These are phyloP conservation scores for Anacardium occidentale DNA, from an alignment of 345 rosid genomes.

Conservation along the genomic window DNA sequence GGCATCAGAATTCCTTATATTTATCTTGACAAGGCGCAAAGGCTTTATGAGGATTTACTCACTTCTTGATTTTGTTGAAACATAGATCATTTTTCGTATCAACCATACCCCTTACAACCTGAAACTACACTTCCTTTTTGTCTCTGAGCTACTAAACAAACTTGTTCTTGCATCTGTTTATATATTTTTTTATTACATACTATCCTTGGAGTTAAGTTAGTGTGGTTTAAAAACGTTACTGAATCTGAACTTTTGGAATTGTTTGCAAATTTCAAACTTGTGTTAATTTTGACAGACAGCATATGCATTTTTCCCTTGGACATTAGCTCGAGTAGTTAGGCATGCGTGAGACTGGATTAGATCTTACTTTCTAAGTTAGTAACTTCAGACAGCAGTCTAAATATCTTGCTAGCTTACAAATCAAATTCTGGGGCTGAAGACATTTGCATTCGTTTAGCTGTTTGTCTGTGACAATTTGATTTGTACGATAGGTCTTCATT, in stretches of 20 bases:
- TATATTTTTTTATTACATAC: neutral
- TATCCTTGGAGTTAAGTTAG: neutral
- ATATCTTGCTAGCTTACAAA: neutral
- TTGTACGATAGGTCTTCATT: neutral
- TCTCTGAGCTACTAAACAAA: neutral
- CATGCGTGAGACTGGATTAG: neutral
- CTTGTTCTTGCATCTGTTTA: neutral
- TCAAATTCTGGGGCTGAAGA: neutral
- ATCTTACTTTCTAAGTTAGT: neutral
- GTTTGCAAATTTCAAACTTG: neutral
- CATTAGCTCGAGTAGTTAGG: neutral
- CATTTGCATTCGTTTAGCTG: neutral
- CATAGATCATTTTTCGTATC: neutral
- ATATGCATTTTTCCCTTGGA: neutral
- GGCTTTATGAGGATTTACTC: neutral
- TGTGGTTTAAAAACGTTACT: neutral
- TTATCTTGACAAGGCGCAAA: slow-evolving; percentile 1
- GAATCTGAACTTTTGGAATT: neutral
- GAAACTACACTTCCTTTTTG: neutral
- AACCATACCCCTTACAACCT: neutral
- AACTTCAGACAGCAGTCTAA: neutral
- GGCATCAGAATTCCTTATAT: slow-evolving; percentile 3
- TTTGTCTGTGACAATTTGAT: neutral
- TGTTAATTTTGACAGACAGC: neutral
- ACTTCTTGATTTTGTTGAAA: neutral